Conservation (phyloP, 2,329 filamentous ascomycete genomes). For the Ophiostoma montium region DNA sequence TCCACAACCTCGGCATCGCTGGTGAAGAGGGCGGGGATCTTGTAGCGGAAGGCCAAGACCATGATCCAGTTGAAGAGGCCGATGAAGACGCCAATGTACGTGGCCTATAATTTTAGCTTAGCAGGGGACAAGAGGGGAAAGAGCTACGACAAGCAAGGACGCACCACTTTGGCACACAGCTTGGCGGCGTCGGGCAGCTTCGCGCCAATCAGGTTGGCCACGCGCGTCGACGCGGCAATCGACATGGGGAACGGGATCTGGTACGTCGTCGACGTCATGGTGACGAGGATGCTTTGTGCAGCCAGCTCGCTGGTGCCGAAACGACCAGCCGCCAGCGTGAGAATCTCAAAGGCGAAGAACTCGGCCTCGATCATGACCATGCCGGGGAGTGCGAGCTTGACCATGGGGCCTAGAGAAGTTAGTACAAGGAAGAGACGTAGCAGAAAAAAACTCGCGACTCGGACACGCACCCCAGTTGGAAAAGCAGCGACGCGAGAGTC, state of each 20-base stretch:
- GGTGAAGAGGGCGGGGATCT: slow-evolving; percentile 70
- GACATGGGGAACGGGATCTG: slow-evolving; percentile 86
- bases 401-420: no score
- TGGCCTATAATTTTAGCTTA: slow-evolving; percentile 24
- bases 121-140: background rate
- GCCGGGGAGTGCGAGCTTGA: slow-evolving; percentile 74
- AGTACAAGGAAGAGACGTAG: no score
- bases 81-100: slow-evolving; percentile 53
- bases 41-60: slow-evolving; percentile 51
- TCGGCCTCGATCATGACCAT: slow-evolving; percentile 92
- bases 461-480: slow-evolving; percentile 64
- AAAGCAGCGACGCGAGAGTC: slow-evolving; percentile 55
- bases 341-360: slow-evolving; percentile 81
- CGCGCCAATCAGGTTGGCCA: slow-evolving; percentile 86
- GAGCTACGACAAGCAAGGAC: slow-evolving; percentile 24
- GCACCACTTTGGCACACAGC: slow-evolving; percentile 56
- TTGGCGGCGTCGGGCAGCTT: slow-evolving; percentile 68
- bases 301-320: slow-evolving; percentile 70
- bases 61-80: slow-evolving; percentile 66
- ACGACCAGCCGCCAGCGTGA: slow-evolving; percentile 70
- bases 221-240: slow-evolving; percentile 74
- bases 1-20: slow-evolving; percentile 53
- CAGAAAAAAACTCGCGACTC: no score
- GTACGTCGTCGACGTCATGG: slow-evolving; percentile 66
- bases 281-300: slow-evolving; percentile 74